phyloP scores from a whole-genome alignment of 257 asterid genomes.

The Solanum medicagineum region DNA sequence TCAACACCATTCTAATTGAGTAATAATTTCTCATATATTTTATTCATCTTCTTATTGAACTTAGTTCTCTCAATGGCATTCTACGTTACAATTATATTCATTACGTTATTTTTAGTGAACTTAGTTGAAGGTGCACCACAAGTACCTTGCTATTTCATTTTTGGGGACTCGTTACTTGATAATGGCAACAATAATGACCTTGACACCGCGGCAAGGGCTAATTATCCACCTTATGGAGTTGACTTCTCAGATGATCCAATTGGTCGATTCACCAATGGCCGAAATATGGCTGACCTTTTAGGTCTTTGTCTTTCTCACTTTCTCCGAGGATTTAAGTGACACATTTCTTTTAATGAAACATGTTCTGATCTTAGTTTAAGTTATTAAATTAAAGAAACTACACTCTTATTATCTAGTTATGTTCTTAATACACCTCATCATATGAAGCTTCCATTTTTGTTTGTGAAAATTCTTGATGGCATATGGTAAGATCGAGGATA shows the following conservation, averaged over 20 bases:
- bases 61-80: not conserved
- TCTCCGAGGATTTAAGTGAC: not conserved
- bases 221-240: constrained; percentile 29
- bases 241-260: constrained; percentile 29
- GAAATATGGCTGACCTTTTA: constrained; percentile 16
- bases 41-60: not conserved
- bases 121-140: not conserved
- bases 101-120: not conserved
- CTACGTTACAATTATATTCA: not conserved
- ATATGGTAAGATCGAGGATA: too few species aligned
- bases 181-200: constrained; percentile 29
- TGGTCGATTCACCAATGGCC: constrained; percentile 33
- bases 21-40: not conserved
- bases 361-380: not conserved
- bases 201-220: not conserved
- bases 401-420: too few species aligned
- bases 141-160: constrained; percentile 34
- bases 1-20: not conserved
- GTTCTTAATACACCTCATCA: too few species aligned
- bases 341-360: not conserved
- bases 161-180: constrained; percentile 35
- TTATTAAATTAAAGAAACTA: not conserved
- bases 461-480: too few species aligned
- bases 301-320: constrained; percentile 4
- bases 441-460: too few species aligned